Evolutionary conservation across 2,329 filamentous ascomycete genomes (phyloP).

Genomic region (Sphaerulina populicola): DNA sequence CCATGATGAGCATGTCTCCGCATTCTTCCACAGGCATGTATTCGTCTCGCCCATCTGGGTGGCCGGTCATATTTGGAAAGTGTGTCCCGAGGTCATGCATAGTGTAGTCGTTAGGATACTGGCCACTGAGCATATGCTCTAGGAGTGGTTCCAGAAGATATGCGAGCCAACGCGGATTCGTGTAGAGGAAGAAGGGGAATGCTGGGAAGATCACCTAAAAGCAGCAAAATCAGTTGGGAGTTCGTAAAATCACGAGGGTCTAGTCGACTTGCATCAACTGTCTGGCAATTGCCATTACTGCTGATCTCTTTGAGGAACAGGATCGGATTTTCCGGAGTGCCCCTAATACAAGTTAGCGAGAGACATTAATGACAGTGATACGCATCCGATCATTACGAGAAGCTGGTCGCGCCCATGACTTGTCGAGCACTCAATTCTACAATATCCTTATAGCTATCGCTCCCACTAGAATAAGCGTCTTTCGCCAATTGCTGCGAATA

Average conservation of each 20-base stretch:
- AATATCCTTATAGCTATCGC: slow-evolving; percentile 46
- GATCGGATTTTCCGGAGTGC: slow-evolving; percentile 59
- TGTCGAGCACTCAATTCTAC: slow-evolving; percentile 64
- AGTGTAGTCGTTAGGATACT: slow-evolving; percentile 74
- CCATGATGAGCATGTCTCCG: slow-evolving; percentile 60
- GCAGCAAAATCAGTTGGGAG: slow-evolving; percentile 37
- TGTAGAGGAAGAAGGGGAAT: slow-evolving; percentile 80
- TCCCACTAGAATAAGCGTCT: slow-evolving; percentile 66
- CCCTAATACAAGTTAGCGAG: slow-evolving; percentile 36
- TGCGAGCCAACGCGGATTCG: slow-evolving; percentile 70
- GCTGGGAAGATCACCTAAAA: slow-evolving; percentile 63
- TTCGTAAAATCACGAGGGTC: slow-evolving; percentile 26
- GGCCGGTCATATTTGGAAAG: slow-evolving; percentile 70
- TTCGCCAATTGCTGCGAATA: slow-evolving; percentile 63
- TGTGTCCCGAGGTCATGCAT: slow-evolving; percentile 68
- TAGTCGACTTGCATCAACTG: slow-evolving; percentile 50
- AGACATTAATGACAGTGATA: not conserved
- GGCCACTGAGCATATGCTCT: slow-evolving; percentile 71
- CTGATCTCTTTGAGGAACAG: slow-evolving; percentile 74
- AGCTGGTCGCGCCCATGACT: slow-evolving; percentile 61
- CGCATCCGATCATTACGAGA: slow-evolving; percentile 25
- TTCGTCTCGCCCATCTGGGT: slow-evolving; percentile 62
- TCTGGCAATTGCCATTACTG: slow-evolving; percentile 76
- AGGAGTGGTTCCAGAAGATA: slow-evolving; percentile 72
- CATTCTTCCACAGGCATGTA: slow-evolving; percentile 68